A percentile compares a stretch with the other conserved stretches of the same genome.
Conservation (phyloP, 2,329 filamentous ascomycete genomes). For the Orbilia quercus region DNA sequence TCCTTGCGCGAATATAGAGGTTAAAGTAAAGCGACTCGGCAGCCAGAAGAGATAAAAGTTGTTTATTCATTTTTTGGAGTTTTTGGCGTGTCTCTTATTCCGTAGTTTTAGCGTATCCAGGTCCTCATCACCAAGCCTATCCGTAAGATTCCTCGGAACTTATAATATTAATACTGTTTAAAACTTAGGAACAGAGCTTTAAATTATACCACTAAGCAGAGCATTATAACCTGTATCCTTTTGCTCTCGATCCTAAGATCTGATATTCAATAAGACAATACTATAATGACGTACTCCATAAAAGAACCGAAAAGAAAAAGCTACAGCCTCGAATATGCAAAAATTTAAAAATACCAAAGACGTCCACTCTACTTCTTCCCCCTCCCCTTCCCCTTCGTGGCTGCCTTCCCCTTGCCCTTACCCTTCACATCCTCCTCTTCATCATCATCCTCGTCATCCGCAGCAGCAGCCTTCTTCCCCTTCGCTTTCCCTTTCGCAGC, state of each 20-base stretch:
- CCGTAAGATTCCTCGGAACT: too few relatives aligned
- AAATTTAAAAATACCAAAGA: not conserved
- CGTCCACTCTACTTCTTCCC: slow-evolving; percentile 37
- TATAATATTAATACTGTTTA: too few relatives aligned
- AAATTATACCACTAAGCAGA: too few relatives aligned
- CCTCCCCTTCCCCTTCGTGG: slow-evolving; percentile 39
- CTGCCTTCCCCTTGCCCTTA: slow-evolving; percentile 59
- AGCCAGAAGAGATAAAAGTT: slow-evolving; percentile 28
- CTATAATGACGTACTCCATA: too few relatives aligned
- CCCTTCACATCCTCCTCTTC: slow-evolving; percentile 62
- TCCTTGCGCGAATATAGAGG: slow-evolving; percentile 13
- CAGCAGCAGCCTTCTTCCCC: slow-evolving; percentile 61
- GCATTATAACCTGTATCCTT: too few relatives aligned
- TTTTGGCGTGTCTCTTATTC: not conserved
- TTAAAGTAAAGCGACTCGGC: slow-evolving; percentile 50
- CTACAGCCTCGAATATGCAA: slow-evolving; percentile 8
- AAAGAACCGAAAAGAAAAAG: not conserved
- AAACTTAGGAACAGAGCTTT: too few relatives aligned
- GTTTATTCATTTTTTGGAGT: not conserved
- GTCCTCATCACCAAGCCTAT: too few relatives aligned
- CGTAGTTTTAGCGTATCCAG: slow-evolving; percentile 11
- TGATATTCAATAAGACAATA: too few relatives aligned
- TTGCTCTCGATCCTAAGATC: too few relatives aligned
- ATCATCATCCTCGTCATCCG: slow-evolving; percentile 43
- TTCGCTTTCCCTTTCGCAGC: slow-evolving; percentile 60